Evolutionary conservation across 306 rosid genomes (phyloP), one percentile per base, ranked within the genome.

Genomic region (Coriaria nepalensis): DNA sequence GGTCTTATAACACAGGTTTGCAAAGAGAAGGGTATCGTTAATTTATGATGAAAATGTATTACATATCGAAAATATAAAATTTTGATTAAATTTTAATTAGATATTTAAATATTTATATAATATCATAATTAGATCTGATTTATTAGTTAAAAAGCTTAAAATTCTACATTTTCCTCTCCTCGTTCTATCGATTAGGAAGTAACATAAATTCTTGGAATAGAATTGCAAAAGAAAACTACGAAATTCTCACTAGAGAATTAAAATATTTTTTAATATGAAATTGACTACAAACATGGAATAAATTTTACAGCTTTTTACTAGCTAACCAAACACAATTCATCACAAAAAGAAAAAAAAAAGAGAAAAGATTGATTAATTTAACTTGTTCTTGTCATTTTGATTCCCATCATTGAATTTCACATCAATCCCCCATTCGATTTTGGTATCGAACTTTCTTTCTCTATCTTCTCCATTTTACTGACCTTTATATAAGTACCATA

Each of bases 401-500:
- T 50, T 47, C 14, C 46, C 32, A 10, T 8, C 6, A 15, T 7
- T 9, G 8, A 10, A 29, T 37, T 13, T 47, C 6, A 5, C 34
- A 29, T 37, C 15, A 6, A 10, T 38, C 33, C 43, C 10, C 43
- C 43, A 8, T 37, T 51, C 20, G 56, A 37, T 44, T 51, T 51
- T 36, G 12, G 7, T 9, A 41, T 37, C 39, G 32, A 38, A 12
- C 55, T 20, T 5, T 10, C 9, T 11, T 43, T 43, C 0, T 9
- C 29, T 43, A 40, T 33, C 56, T 35, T 13, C 53, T 53, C 53
- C 45, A 55, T 34, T 33, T 52, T 40, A 40, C 5, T 45, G 7
- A 20, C 10, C 2, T 13, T 60, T 58, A 65, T 50, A 64, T 56
- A 59, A 48, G 52, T 58, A 51, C 13, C 55, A 53, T 52, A 29